Conservation (phyloP, 2,329 filamentous ascomycete species). For the Macrophomina tecta region DNA sequence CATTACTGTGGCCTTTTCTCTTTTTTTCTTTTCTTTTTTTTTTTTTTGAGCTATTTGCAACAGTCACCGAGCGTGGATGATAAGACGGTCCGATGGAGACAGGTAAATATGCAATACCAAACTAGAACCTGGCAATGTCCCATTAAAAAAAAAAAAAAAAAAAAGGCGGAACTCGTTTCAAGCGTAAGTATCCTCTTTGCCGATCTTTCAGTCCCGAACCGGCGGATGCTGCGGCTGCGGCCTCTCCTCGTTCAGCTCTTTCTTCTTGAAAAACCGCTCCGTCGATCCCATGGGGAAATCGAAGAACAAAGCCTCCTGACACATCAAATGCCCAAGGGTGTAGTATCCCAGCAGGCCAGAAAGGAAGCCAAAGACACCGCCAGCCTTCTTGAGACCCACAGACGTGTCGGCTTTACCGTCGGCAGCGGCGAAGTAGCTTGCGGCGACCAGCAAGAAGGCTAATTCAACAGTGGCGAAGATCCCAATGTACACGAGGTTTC, state of each 20-base stretch:
- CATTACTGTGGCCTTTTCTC: no score
- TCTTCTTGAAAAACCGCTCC: conserved; percentile 15
- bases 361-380: conserved; percentile 55
- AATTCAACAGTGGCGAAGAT: conserved; percentile 58
- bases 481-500: conserved; percentile 54
- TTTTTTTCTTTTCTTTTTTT: no score
- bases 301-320: conserved; percentile 15
- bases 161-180: no score
- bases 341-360: conserved; percentile 52
- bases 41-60: no score
- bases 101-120: no score
- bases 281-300: conserved; percentile 22
- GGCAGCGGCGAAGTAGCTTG: conserved; percentile 54
- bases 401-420: conserved; percentile 48
- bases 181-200: no score
- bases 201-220: neutral
- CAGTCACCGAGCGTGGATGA: no score
- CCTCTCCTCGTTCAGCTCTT: conserved; percentile 4
- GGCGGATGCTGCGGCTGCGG: conserved; percentile 1
- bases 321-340: conserved; percentile 15
- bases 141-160: no score
- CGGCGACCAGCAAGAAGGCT: conserved; percentile 51
- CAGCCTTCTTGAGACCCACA: conserved; percentile 50
- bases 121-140: no score
- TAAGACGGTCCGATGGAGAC: no score